phyloP scores from a whole-genome alignment of 768 basidiomycete genomes.

The Steccherinum ochraceum region DNA sequence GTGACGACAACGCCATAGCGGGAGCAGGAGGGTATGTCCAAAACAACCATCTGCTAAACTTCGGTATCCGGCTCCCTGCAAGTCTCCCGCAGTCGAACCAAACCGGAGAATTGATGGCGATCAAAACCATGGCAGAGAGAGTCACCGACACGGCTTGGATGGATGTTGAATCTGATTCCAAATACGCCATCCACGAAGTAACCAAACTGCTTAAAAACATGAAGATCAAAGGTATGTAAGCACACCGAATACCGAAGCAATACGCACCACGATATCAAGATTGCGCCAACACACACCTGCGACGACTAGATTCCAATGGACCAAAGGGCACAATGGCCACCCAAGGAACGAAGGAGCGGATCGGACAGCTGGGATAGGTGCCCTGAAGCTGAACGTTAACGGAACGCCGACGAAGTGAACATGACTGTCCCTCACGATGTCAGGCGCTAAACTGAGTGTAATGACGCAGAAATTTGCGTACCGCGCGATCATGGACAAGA shows the following conservation, averaged over 20 bases:
- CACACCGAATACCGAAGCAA: not conserved
- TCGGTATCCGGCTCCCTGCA: not conserved
- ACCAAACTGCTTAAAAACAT: not conserved
- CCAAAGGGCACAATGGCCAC: not conserved
- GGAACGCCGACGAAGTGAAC: not conserved
- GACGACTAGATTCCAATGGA: not conserved
- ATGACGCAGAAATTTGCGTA: slow-evolving; percentile 1
- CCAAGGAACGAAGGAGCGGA: not conserved
- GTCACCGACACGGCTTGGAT: not conserved
- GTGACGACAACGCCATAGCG: too few relatives aligned
- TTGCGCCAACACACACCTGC: not conserved
- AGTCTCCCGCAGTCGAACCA: not conserved
- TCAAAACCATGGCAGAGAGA: not conserved
- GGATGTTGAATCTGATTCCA: not conserved
- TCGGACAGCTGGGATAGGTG: not conserved
- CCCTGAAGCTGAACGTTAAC: not conserved
- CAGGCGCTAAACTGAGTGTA: not conserved
- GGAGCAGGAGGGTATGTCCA: not conserved
- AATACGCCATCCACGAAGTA: not conserved
- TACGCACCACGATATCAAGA: not conserved
- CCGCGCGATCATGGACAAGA: not conserved
- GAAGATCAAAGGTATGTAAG: not conserved
- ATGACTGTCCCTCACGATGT: not conserved
- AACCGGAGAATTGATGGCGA: not conserved
- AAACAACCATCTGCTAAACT: not conserved